Conservation (phyloP, 345 rosid species). For the Hibiscus syriacus region DNA sequence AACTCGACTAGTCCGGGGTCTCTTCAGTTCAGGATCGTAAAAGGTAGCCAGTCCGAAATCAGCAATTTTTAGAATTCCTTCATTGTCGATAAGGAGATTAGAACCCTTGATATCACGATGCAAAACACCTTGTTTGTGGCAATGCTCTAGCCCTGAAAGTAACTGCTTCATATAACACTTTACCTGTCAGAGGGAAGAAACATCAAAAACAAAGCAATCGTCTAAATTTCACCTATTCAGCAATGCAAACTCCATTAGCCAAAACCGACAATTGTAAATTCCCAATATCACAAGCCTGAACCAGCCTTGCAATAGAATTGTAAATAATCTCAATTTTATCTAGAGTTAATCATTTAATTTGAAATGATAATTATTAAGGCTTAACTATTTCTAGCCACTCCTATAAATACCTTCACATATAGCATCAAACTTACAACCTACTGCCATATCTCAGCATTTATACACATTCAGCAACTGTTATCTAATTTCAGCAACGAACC, state of each 20-base stretch:
- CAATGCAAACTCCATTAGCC: neutral
- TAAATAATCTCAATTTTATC: neutral
- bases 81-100: conserved; percentile 70
- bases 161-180: conserved; percentile 86
- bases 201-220: neutral
- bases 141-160: conserved; percentile 82
- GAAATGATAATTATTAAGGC: neutral
- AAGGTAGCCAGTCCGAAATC: conserved; percentile 91
- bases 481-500: neutral
- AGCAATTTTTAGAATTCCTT: conserved; percentile 75
- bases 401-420: too few relatives aligned
- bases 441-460: neutral
- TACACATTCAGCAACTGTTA: too few relatives aligned
- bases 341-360: neutral
- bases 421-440: neutral
- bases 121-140: conserved; percentile 70
- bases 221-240: neutral
- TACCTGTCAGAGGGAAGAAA: conserved; percentile 31
- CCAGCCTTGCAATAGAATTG: neutral
- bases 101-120: conserved; percentile 93
- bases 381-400: neutral
- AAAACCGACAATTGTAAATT: conserved; percentile 1
- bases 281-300: neutral
- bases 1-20: conserved; percentile 78
- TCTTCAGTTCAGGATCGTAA: conserved; percentile 52